phyloP scores from a whole-genome alignment of 371 early-diverging fungal species.

The Mortierella polycephala region DNA sequence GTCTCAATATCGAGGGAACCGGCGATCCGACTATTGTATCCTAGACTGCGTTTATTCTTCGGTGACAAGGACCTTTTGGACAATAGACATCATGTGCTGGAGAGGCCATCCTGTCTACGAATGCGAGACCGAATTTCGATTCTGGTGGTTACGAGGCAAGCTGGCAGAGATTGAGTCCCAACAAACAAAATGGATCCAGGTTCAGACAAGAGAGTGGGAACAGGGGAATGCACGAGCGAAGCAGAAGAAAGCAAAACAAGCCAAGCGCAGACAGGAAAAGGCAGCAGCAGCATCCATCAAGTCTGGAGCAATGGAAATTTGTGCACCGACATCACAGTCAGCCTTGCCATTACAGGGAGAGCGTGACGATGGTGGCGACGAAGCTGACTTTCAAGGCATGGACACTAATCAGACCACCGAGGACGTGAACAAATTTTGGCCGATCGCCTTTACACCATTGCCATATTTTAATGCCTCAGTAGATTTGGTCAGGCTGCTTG shows the following conservation, averaged over 20 bases:
- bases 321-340: background rate
- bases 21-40: conserved; percentile 64
- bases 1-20: conserved; percentile 53
- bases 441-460: conserved; percentile 45
- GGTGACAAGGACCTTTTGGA: conserved; percentile 66
- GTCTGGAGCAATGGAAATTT: conserved; percentile 15
- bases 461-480: conserved; percentile 53
- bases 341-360: conserved; percentile 9
- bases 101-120: conserved; percentile 70
- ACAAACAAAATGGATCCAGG: conserved; percentile 35
- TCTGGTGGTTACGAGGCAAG: conserved; percentile 71
- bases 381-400: conserved; percentile 32
- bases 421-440: conserved; percentile 34
- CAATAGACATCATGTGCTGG: conserved; percentile 75
- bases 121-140: conserved; percentile 73
- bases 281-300: conserved; percentile 22
- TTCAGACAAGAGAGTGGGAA: conserved; percentile 42
- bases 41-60: conserved; percentile 73
- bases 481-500: conserved; percentile 41
- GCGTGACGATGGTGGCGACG: conserved; percentile 39
- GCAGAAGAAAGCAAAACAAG: conserved; percentile 28
- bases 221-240: conserved; percentile 21
- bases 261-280: conserved; percentile 33
- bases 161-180: conserved; percentile 62
- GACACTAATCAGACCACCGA: conserved; percentile 7